Evolutionary conservation across 2,329 filamentous ascomycete genomes (phyloP), one percentile per base, ranked within the genome.

Genomic region (Aspergillus caelatus): DNA sequence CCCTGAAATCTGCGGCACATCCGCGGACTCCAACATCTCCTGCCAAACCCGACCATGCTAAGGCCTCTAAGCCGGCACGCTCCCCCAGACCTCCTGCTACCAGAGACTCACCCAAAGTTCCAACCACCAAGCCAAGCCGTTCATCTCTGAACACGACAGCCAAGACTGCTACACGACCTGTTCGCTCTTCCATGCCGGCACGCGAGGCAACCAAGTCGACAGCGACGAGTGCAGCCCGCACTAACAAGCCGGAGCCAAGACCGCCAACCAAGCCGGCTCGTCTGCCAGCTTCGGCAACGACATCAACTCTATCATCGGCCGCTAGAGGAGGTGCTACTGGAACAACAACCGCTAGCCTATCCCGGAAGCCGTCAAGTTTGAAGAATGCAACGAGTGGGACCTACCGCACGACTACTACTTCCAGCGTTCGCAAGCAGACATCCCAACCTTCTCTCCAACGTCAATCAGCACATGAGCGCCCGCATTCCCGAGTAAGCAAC

Each of bases 191-290:
- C 23, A 74, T 74, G 14, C 73, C 75, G 9, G 69, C 70, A 23
- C 72, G 72, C 8, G 75, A 76, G 41, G 39, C 64, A 34, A 55
- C 66, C 21, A 78, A 72, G 62, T 61, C 70, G 23, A 67, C 70
- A 14, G 60, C 70, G 34, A 62, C 68, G n/a, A 68, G 61, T 19
- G 60, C 70, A 9, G 64, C 73, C 23, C 67, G 73, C 11, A 67
- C 71, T 43, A 71, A 62, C 50, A 79, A 74, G 54, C 61, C 73
- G 36, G 72, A 72, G 26, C 64, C 79, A 10, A 81, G 72, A 62
- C 81, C 81, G 28, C 79, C 80, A 11, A 78, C 77, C 34, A 75
- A 72, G 53, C 71, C 80, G 43, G 71, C 73, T 57, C 81, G 79
- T 54, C 72, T 80, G 56, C 76, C 80, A 34, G 69, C 74, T 52